phyloP scores from a whole-genome alignment of 352 stramenopile species.

The Phytophthora meadii region DNA sequence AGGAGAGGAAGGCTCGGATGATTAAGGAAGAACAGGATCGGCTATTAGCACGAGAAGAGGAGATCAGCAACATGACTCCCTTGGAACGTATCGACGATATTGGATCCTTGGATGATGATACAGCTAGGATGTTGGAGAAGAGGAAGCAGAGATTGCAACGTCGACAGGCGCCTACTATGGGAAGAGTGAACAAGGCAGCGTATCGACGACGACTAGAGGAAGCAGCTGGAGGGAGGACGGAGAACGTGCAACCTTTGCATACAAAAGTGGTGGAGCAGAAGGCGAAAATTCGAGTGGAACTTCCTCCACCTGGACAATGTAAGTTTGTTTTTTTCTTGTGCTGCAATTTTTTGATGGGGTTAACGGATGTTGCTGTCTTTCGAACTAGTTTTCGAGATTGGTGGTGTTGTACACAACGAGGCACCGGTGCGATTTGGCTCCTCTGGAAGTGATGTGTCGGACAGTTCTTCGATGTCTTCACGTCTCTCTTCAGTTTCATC shows the following conservation, averaged over 20 bases:
- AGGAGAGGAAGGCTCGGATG: slow-evolving; percentile 63
- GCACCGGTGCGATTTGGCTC: slow-evolving; percentile 37
- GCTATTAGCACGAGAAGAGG: slow-evolving; percentile 61
- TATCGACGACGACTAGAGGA: slow-evolving; percentile 81
- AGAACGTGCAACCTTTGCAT: slow-evolving; percentile 76
- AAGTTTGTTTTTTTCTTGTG: slow-evolving; percentile 32
- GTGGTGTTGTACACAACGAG: slow-evolving; percentile 37
- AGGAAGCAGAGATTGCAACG: slow-evolving; percentile 75
- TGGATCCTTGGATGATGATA: slow-evolving; percentile 80
- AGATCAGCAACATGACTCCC: slow-evolving; percentile 83
- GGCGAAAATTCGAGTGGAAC: slow-evolving; percentile 69
- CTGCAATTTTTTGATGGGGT: too few relatives aligned
- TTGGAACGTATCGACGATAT: slow-evolving; percentile 70
- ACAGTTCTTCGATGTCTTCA: slow-evolving; percentile 63
- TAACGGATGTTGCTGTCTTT: slow-evolving; percentile 10
- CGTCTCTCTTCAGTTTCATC: slow-evolving; percentile 65
- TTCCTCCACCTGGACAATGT: slow-evolving; percentile 83
- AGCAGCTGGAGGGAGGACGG: slow-evolving; percentile 77
- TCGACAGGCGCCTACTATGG: slow-evolving; percentile 69
- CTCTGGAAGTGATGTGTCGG: slow-evolving; percentile 60
- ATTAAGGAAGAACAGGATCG: slow-evolving; percentile 64
- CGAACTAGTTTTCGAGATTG: slow-evolving; percentile 60
- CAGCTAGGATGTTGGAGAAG: slow-evolving; percentile 73
- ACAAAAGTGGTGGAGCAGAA: slow-evolving; percentile 71
- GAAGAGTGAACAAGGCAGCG: slow-evolving; percentile 78